Evolutionary conservation across 768 basidiomycete genomes (phyloP), one percentile per base, ranked within the genome.

Genomic region (Phylloporus arenicola): DNA sequence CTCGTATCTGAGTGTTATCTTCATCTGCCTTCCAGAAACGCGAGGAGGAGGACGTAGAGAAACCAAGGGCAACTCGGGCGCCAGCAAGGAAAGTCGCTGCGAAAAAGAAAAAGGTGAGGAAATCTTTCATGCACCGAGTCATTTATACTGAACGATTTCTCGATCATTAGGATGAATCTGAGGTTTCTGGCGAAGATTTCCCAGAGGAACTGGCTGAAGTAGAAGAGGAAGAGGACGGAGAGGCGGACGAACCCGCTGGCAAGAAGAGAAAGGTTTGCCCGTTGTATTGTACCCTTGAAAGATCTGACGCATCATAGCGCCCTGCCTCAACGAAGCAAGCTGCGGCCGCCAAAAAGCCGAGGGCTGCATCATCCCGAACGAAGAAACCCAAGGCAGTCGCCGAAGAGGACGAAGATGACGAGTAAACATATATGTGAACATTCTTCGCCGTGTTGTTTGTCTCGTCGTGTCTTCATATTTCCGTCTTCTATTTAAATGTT

Each of bases 181-280:
- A 74, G 22, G 72, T 64, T 47, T 72, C 70, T 6, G 79, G 68
- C 10, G 78, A 79, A 45, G 76, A 80, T 56, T 76, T 76, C 44
- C 68, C 57, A 10, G 75, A 70, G 6, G 76, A 71, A 38, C 61
- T 72, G 61, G 74, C 61, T 52, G 75, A 67, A 1, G 68, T 73
- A n/a, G 76, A 74, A 11, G 78, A 76, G 6, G 76, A 75, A 1
- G 77, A 75, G 13, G 77, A 79, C 11, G 72, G 73, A 2, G 68
- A 68, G 7, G 53, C 45, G 7, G 72, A 71, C 9, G 64, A 64
- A 56, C 66, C 64, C 17, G 49, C 50, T 10, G 63, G 62, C 59
- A 86, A 82, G 73, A 90, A 89, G 70, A 82, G 84, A 70, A 86
- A 88, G 81, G 86, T 82, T 58, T 19, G 70, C 19, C 16, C 9